Conservation (phyloP, 164 flowering plant genomes). For the Kalanchoe fedtschenkoi region DNA sequence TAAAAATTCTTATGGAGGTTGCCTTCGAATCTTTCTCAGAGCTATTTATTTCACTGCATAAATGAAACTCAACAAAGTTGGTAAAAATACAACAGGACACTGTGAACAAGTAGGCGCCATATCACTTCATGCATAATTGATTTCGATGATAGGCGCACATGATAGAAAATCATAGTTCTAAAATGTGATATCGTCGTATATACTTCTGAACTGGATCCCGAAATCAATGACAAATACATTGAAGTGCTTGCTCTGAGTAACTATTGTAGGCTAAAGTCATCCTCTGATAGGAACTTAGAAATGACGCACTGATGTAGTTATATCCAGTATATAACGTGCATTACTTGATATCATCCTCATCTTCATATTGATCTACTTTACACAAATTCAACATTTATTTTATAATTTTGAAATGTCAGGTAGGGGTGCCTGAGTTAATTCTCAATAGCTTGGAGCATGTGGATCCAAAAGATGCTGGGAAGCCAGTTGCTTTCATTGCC, state of each 20-base stretch:
- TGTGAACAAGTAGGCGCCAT: too few species aligned
- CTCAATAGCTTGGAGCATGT: constrained; percentile 65
- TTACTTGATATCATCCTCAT: constrained; percentile 5
- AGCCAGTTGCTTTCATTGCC: constrained; percentile 86
- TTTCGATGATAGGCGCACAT: too few species aligned
- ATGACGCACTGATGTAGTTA: too few species aligned
- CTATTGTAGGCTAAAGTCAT: neutral
- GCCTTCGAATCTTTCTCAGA: constrained; percentile 7
- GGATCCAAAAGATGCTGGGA: constrained; percentile 58
- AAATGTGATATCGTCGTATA: too few species aligned
- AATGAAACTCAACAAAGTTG: too few species aligned
- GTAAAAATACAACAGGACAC: too few species aligned
- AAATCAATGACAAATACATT: neutral
- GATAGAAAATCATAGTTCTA: too few species aligned
- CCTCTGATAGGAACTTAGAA: too few species aligned
- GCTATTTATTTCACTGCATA: too few species aligned
- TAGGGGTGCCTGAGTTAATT: constrained; percentile 50
- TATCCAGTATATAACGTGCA: too few species aligned
- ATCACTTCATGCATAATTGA: too few species aligned
- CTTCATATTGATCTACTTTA: neutral
- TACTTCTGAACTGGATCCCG: too few species aligned
- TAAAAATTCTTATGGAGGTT: constrained; percentile 74
- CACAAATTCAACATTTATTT: neutral
- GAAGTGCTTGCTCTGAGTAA: neutral
- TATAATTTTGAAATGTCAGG: constrained; percentile 36